Base-by-base conservation (phyloP, 768 basidiomycete genomes). In the Pisolithus albus region DNA sequence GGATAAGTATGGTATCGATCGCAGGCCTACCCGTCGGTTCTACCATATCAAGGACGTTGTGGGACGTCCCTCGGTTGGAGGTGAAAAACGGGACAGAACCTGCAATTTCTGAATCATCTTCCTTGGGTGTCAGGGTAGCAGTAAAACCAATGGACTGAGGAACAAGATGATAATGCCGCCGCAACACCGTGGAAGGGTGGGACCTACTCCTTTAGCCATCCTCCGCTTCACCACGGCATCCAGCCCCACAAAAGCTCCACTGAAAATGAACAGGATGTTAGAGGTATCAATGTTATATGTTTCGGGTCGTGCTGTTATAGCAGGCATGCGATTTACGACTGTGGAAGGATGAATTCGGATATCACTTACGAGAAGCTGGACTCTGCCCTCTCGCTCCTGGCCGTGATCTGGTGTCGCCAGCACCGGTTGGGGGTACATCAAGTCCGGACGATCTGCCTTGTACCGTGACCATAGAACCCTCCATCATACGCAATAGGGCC, bases 221-320 rank as follows among this genome's bases (percentile, higher is more conserved):
- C 93, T 77, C 49, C 83, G 75, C 63, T 83, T 84, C 56, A 98
- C 82, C 23, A 97, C 70, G 47, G 75, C 80, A 40, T 96, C 93
- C 46, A 97, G 70, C 0, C 94, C 94, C 9, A 96, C 92, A 63
- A 96, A 96, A 1, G 95, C 95, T 2, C 95, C 95, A 46, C 92
- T 93, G 10, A 95, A 65, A 54, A 98, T 88, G 68, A 98, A 98
- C n/a, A 98, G 72, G 23, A 97, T 81, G 59, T 97, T 93, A 7
- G 86, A 82, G 0, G 92, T 95, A 66, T 93, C 88, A 36, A 93
- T 84, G 48, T 83, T 80, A 58, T 82, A 87, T 11, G 75, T 70
- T 42, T 92, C 90, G 0, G 83, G 75, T 61, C 79, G 73, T 55
- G 75, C 77, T 87, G 26, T 71, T 45, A 13, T 45, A 6, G 42